Evolutionary conservation across 2,329 filamentous ascomycete genomes (phyloP).

Genomic region (Xylaria sp.): DNA sequence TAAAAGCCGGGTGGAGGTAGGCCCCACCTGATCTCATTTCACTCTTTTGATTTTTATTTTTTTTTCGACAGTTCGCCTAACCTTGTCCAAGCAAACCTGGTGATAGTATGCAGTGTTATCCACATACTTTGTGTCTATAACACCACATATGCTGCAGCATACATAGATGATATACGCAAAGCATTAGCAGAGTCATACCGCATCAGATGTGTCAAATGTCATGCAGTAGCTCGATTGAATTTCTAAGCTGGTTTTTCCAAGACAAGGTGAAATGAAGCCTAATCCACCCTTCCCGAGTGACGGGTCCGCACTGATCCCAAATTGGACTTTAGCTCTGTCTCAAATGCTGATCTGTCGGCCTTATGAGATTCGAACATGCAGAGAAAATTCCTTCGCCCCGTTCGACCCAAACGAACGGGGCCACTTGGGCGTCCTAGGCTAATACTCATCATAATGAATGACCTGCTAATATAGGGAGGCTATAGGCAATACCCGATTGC

Average conservation of each 20-base stretch:
- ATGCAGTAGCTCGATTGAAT: slow-evolving; percentile 2
- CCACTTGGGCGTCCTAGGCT: background rate
- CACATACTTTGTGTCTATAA: background rate
- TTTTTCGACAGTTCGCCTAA: background rate
- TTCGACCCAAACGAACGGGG: slow-evolving; percentile 26
- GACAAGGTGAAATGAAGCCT: slow-evolving; percentile 11
- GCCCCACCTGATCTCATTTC: slow-evolving; percentile 24
- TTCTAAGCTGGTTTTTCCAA: background rate
- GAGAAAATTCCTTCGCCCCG: slow-evolving; percentile 31
- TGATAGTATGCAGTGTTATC: background rate
- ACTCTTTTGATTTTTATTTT: background rate
- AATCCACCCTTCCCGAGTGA: slow-evolving; percentile 33
- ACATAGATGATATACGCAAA: background rate
- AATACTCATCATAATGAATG: background rate
- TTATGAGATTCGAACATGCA: slow-evolving; percentile 27
- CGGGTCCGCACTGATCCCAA: slow-evolving; percentile 26
- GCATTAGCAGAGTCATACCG: background rate
- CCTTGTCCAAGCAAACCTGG: background rate
- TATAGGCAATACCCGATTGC: background rate
- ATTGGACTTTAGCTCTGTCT: slow-evolving; percentile 17
- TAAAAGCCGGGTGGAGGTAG: slow-evolving; percentile 14
- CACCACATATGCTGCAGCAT: background rate
- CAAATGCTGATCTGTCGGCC: slow-evolving; percentile 29
- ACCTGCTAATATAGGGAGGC: slow-evolving; percentile 3
- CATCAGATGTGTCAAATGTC: background rate